A percentile compares a stretch with the other conserved stretches of the same genome.
Evolutionary conservation across 352 stramenopile species (phyloP).

Genomic region (Globisporangium paroecandrum): DNA sequence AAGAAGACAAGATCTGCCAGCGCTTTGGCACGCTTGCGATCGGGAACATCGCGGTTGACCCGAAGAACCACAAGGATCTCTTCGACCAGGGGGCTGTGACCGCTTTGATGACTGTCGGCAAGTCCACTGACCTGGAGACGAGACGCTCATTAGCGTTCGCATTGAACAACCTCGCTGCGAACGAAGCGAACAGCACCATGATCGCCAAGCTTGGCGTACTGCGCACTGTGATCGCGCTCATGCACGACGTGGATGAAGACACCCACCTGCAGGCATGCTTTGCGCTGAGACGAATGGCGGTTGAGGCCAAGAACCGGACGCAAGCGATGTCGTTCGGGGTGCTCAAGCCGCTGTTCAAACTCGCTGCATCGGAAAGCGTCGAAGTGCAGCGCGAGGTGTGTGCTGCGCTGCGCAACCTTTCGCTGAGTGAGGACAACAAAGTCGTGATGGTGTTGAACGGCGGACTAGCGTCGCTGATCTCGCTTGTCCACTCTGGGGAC

Average conservation of each 20-base stretch:
- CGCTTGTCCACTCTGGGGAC: conserved; percentile 89
- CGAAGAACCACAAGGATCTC: conserved; percentile 89
- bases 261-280: conserved; percentile 92
- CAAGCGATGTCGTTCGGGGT: conserved; percentile 92
- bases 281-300: conserved; percentile 88
- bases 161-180: conserved; percentile 92
- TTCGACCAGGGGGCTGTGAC: conserved; percentile 91
- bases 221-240: conserved; percentile 77
- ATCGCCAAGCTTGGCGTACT: conserved; percentile 88
- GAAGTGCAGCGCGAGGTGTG: conserved; percentile 93
- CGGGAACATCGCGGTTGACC: conserved; percentile 88
- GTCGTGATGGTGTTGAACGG: conserved; percentile 88
- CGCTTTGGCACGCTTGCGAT: conserved; percentile 91
- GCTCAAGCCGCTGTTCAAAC: conserved; percentile 83
- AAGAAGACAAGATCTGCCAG: conserved; percentile 75
- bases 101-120: conserved; percentile 85
- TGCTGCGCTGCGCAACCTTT: conserved; percentile 90
- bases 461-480: conserved; percentile 78
- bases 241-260: conserved; percentile 89
- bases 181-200: conserved; percentile 86
- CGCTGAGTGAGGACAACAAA: conserved; percentile 91
- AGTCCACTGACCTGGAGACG: conserved; percentile 88
- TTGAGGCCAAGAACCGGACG: conserved; percentile 89
- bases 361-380: conserved; percentile 84
- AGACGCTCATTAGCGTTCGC: conserved; percentile 91